Evolutionary conservation across 2,329 filamentous ascomycete species (phyloP), one percentile per base, ranked within the genome.

Genomic region (Corinectria fuckeliana): DNA sequence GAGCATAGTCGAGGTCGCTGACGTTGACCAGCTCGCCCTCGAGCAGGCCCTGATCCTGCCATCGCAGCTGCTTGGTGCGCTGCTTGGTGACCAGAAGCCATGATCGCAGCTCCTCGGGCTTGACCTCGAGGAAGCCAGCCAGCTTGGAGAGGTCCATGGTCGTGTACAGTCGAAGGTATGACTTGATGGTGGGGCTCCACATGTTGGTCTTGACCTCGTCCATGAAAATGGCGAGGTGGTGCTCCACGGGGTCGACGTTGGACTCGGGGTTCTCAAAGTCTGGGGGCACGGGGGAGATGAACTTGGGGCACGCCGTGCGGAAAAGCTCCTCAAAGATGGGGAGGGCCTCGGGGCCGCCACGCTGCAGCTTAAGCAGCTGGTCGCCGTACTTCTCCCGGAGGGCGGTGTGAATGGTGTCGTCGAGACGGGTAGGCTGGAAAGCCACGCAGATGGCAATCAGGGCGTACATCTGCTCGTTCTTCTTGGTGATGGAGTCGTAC

Each of bases 401-500:
- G 64, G 94, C 93, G 62, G 92, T 96, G 88, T 99, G 95, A 82
- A 99, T 97, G 75, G 94, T 98, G 84, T 99, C 95, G 77, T 99
- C 95, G 72, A 99, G 88, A 71, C 95, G 89, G 57, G 94, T 98
- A 59, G 95, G 95, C 81, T 97, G 91, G 86, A 99, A 96, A 67
- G 95, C 93, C 58, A 98, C 93, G 80, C 95, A 99, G 82, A 99
- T 98, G 78, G 95, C 94, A 71, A 99, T 96, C 69, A 99, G 87
- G 36, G 95, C 95, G 78, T 97, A 97, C 94, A 99, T 98, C 85
- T 99, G 95, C 79, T 99, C 95, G 80, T 97, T 98, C 89, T 98
- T 98, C 91, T 99, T 99, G 73, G 92, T 93, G 80, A 98, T 97
- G 65, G 92, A 96, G 79, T 99, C 95, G 82, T 97, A 98, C 82